Percentiles rank a stretch among this genome's conserved stretches.
Conservation (phyloP, 345 rosid species). For the Aquilaria malaccensis region DNA sequence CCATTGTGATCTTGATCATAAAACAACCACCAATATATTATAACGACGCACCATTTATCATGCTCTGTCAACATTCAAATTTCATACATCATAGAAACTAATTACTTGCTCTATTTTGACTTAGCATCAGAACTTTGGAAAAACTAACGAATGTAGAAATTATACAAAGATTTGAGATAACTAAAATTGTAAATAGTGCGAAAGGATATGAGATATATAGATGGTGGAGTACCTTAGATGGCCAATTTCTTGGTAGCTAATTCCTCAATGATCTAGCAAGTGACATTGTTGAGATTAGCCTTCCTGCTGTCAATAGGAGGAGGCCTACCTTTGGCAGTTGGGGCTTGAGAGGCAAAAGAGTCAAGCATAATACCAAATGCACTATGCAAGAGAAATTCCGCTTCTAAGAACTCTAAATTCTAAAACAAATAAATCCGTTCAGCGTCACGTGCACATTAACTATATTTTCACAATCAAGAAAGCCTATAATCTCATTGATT, state of each 20-base stretch:
- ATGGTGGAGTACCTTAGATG: conserved; percentile 37
- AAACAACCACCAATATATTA: conserved; percentile 29
- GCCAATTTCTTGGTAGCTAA: conserved; percentile 68
- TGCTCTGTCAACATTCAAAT: conserved; percentile 37
- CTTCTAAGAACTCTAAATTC: conserved; percentile 22
- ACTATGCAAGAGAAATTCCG: conserved; percentile 46
- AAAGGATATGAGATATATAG: neutral
- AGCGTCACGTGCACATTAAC: too few species aligned
- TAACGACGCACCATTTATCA: conserved; percentile 25
- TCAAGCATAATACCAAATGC: conserved; percentile 59
- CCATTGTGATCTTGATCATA: conserved; percentile 20
- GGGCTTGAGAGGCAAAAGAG: conserved; percentile 20
- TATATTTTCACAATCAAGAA: too few species aligned
- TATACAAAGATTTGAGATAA: too few species aligned
- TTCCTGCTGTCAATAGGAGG: conserved; percentile 39
- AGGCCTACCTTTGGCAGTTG: conserved; percentile 45
- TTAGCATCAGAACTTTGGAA: too few species aligned
- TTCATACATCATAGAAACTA: neutral
- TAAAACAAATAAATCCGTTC: too few species aligned
- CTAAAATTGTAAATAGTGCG: too few species aligned
- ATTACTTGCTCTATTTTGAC: too few species aligned
- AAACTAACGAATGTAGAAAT: too few species aligned
- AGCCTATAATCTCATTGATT: too few species aligned
- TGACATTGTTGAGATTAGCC: conserved; percentile 45
- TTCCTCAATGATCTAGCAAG: conserved; percentile 37